Evolutionary conservation across 352 stramenopile genomes (phyloP).

Genomic region (Peronospora belbahrii): DNA sequence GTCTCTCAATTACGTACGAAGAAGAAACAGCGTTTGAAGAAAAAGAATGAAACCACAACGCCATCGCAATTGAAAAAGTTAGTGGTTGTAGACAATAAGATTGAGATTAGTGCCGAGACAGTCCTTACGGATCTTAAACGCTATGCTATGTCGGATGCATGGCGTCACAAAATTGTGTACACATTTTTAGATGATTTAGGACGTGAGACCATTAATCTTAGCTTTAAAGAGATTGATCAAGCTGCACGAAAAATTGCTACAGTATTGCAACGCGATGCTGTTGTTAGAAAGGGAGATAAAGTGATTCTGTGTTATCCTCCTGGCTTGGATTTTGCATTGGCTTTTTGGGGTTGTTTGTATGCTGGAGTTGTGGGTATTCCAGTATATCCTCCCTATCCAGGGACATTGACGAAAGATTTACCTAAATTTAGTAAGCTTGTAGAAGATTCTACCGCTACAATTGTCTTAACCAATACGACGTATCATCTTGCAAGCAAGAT

Average conservation of each 20-base stretch:
- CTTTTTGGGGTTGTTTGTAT: slow-evolving; percentile 76
- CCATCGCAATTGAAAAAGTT: too few species aligned
- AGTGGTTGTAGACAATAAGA: slow-evolving; percentile 27
- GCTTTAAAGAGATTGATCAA: slow-evolving; percentile 58
- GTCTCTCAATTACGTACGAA: slow-evolving; percentile 6
- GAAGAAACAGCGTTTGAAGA: slow-evolving; percentile 32
- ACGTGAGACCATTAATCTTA: slow-evolving; percentile 57
- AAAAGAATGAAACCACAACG: slow-evolving; percentile 8
- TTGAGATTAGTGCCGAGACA: slow-evolving; percentile 27
- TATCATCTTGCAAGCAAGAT: slow-evolving; percentile 78
- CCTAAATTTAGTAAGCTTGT: slow-evolving; percentile 77
- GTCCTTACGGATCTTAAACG: slow-evolving; percentile 48
- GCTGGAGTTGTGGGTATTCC: slow-evolving; percentile 62
- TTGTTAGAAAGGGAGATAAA: slow-evolving; percentile 52
- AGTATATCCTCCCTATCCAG: slow-evolving; percentile 70
- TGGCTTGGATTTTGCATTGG: slow-evolving; percentile 65
- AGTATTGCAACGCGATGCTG: slow-evolving; percentile 42
- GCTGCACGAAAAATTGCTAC: slow-evolving; percentile 55
- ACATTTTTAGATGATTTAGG: slow-evolving; percentile 72
- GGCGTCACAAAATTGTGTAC: slow-evolving; percentile 66
- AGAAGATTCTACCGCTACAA: slow-evolving; percentile 48
- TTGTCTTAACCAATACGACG: slow-evolving; percentile 68
- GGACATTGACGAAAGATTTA: slow-evolving; percentile 63
- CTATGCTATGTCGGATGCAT: slow-evolving; percentile 29
- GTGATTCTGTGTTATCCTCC: slow-evolving; percentile 75